Percentiles rank a stretch among this genome's conserved stretches.
These are phyloP conservation scores for Epichloe aotearoae DNA, from an alignment of 2,329 filamentous ascomycete species.

Conservation along the genomic window DNA sequence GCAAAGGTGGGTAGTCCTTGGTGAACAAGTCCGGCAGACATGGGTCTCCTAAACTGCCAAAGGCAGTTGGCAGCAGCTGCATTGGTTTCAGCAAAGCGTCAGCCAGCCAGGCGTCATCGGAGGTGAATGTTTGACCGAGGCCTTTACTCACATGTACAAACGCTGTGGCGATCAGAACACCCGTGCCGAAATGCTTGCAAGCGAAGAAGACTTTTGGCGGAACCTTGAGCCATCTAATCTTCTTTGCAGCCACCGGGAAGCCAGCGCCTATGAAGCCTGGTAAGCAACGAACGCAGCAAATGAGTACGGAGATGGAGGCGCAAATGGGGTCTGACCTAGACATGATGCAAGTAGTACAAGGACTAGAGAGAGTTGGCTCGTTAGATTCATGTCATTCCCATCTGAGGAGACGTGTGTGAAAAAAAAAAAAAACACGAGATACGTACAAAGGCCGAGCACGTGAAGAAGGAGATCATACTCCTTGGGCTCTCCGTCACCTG, in stretches of 20 bases:
- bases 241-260: conserved; percentile 40
- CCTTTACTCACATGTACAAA: conserved; percentile 48
- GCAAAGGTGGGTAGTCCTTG: conserved; percentile 45
- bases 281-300: background rate
- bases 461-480: conserved; percentile 17
- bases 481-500: background rate
- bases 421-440: background rate
- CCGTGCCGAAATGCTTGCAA: conserved; percentile 56
- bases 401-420: background rate
- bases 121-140: background rate
- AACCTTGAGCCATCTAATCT: conserved; percentile 44
- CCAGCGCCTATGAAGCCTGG: conserved; percentile 25
- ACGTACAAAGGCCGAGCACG: conserved; percentile 18
- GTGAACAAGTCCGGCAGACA: conserved; percentile 48
- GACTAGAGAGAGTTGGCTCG: conserved; percentile 8
- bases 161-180: conserved; percentile 58
- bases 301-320: background rate
- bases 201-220: conserved; percentile 45
- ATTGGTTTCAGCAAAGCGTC: background rate
- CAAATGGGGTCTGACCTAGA: conserved; percentile 10
- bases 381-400: background rate
- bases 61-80: conserved; percentile 46
- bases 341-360: conserved; percentile 16
- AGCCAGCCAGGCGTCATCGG: conserved; percentile 1
- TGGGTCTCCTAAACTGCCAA: conserved; percentile 35